Evolutionary conservation across 192 early-diverging fungal species (phyloP).

Genomic region (Bifiguratus adelaidae): DNA sequence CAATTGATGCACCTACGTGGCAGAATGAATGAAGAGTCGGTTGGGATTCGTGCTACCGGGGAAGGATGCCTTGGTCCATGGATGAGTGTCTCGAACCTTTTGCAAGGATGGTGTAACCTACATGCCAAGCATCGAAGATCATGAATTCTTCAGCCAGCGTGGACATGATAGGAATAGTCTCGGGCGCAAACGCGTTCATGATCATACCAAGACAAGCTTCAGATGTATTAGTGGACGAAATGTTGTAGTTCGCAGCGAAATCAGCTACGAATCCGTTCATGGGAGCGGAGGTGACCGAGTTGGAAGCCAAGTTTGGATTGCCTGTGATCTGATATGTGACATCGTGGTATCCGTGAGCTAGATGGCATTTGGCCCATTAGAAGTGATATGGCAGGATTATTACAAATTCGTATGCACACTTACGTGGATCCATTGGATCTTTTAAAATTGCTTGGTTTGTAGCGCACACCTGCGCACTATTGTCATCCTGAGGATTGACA

Average conservation of each 20-base stretch:
- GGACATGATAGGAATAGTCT: slow-evolving; percentile 7
- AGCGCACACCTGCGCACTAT: slow-evolving; percentile 10
- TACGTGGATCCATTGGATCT: slow-evolving; percentile 12
- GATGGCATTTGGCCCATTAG: too few species aligned
- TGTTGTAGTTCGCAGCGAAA: not conserved
- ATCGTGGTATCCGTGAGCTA: slow-evolving; percentile 2
- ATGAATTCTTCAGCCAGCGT: slow-evolving; percentile 10
- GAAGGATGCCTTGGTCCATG: not conserved
- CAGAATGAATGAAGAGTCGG: slow-evolving; percentile 10
- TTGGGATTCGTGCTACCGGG: slow-evolving; percentile 9
- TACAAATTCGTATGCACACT: too few species aligned
- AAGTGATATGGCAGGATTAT: too few species aligned
- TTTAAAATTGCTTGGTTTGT: slow-evolving; percentile 5
- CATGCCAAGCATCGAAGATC: slow-evolving; percentile 7
- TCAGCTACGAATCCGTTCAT: slow-evolving; percentile 14
- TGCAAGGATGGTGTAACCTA: too few species aligned
- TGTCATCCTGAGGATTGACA: slow-evolving; percentile 7
- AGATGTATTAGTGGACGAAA: slow-evolving; percentile 2
- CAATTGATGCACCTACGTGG: too few species aligned
- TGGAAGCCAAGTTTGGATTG: not conserved
- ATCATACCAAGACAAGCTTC: slow-evolving; percentile 5
- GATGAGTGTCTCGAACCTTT: not conserved
- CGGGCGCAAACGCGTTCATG: slow-evolving; percentile 11
- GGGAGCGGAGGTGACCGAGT: not conserved
- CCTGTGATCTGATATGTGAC: slow-evolving; percentile 8